Conservation (phyloP, 2,329 filamentous ascomycete genomes). For the Alternaria sp. region DNA sequence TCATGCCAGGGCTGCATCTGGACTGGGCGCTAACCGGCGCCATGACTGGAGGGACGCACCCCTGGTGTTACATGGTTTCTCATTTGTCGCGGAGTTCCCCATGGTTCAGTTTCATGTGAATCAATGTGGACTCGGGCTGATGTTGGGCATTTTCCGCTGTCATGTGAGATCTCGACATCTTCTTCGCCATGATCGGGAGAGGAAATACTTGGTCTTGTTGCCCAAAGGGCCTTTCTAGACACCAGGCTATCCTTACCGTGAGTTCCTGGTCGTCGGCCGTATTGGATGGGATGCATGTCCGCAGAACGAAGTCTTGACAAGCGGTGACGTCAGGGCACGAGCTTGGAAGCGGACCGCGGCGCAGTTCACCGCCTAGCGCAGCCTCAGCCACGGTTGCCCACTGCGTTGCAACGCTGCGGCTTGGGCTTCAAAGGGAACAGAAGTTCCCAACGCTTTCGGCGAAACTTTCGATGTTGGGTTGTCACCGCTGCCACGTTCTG, state of each 20-base stretch:
- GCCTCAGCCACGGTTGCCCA: constrained; percentile 20
- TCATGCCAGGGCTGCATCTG: constrained; percentile 11
- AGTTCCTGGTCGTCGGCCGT: constrained; percentile 17
- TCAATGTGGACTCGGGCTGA: constrained; percentile 14
- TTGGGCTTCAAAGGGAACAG: background rate
- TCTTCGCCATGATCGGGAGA: background rate
- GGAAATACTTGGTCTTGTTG: background rate
- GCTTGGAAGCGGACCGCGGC: constrained; percentile 3
- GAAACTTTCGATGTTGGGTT: background rate
- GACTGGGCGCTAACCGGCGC: constrained; percentile 13
- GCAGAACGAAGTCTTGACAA: background rate
- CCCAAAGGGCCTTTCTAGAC: constrained; percentile 1
- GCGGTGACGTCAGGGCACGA: constrained; percentile 29
- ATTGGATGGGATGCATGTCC: constrained; percentile 20
- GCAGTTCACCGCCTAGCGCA: constrained; percentile 3
- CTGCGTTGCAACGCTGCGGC: background rate
- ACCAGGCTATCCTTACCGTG: constrained; percentile 28
- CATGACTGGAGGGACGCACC: constrained; percentile 19
- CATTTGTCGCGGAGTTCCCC: constrained; percentile 14
- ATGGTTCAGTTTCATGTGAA: constrained; percentile 3
- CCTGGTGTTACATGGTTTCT: constrained; percentile 9
- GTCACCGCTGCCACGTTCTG: background rate
- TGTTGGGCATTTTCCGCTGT: constrained; percentile 19
- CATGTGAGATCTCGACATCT: background rate
- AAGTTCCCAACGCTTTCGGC: background rate